phyloP scores from a whole-genome alignment of 495 filamentous ascomycete genomes.

The Tuber umbilicatum region DNA sequence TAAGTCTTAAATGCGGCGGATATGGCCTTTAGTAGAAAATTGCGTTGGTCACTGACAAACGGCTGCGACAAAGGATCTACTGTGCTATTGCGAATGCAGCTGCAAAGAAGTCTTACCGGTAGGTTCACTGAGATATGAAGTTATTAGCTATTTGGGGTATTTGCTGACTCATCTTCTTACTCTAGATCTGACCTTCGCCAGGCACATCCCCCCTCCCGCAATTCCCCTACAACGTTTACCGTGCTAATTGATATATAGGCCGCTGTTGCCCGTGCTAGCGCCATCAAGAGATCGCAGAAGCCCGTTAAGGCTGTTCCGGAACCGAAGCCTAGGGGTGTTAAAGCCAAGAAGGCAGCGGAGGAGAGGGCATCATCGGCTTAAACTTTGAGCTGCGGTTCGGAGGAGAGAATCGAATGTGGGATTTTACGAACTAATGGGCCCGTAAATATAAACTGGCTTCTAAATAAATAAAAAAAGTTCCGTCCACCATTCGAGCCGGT shows the following conservation, averaged over 20 bases:
- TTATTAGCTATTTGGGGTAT: conserved; percentile 7
- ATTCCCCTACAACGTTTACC: conserved; percentile 5
- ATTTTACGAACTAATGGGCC: background rate
- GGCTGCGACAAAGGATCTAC: conserved; percentile 63
- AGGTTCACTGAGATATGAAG: conserved; percentile 6
- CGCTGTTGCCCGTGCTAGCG: conserved; percentile 81
- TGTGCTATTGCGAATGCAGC: conserved; percentile 70
- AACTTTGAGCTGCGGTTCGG: background rate
- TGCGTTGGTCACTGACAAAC: conserved; percentile 9
- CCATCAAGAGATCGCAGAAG: conserved; percentile 71
- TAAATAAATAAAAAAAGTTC: background rate
- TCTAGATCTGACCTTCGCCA: conserved; percentile 69
- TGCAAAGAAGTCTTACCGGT: conserved; percentile 70
- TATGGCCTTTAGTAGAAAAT: background rate
- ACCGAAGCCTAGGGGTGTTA: conserved; percentile 68
- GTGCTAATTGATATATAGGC: conserved; percentile 41
- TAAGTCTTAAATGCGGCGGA: conserved; percentile 49
- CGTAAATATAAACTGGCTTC: background rate
- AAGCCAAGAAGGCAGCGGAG: conserved; percentile 69
- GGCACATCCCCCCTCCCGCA: conserved; percentile 22
- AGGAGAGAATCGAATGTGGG: background rate
- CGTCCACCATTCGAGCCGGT: background rate
- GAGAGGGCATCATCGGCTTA: conserved; percentile 44
- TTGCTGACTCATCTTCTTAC: conserved; percentile 14
- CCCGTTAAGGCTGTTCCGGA: conserved; percentile 67